Conservation (phyloP, 345 rosid species). For the Crucihimalaya himalaica region DNA sequence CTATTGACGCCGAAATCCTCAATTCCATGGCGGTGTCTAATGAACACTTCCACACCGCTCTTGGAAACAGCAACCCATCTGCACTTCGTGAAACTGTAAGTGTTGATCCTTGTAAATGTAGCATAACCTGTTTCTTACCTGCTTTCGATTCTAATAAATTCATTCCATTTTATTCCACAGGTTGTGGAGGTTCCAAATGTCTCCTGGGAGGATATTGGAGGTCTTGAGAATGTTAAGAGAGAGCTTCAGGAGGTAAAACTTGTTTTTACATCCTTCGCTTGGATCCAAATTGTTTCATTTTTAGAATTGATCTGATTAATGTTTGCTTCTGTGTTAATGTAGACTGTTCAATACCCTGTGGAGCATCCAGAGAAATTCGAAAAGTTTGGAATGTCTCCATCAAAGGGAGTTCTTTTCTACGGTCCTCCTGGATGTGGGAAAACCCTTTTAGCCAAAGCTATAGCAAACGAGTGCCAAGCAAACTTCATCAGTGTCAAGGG, state of each 20-base stretch:
- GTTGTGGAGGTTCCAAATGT: conserved; percentile 96
- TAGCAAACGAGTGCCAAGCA: conserved; percentile 96
- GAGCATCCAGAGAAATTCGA: conserved; percentile 99
- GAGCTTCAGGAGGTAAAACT: conserved; percentile 87
- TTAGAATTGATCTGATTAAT: not conserved
- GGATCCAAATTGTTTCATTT: not conserved
- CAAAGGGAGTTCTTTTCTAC: conserved; percentile 94
- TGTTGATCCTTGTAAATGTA: conserved; percentile 6
- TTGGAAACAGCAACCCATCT: conserved; percentile 85
- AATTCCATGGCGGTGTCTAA: conserved; percentile 92
- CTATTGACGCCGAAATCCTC: conserved; percentile 90
- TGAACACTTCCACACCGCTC: conserved; percentile 94
- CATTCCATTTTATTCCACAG: conserved; percentile 37
- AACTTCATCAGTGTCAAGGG: conserved; percentile 96
- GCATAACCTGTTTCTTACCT: not conserved
- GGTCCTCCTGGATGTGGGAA: conserved; percentile 99
- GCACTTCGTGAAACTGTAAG: conserved; percentile 85
- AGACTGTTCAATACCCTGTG: conserved; percentile 99
- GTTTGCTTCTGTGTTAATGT: conserved; percentile 17
- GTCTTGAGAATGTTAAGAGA: conserved; percentile 91
- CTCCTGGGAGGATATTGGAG: conserved; percentile 92
- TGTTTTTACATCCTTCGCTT: not conserved
- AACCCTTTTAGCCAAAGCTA: conserved; percentile 96
- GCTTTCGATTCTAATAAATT: not conserved
- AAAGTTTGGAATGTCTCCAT: conserved; percentile 96